These are phyloP conservation scores for Syzygium jambos DNA, from an alignment of 345 rosid genomes.

Conservation along the genomic window DNA sequence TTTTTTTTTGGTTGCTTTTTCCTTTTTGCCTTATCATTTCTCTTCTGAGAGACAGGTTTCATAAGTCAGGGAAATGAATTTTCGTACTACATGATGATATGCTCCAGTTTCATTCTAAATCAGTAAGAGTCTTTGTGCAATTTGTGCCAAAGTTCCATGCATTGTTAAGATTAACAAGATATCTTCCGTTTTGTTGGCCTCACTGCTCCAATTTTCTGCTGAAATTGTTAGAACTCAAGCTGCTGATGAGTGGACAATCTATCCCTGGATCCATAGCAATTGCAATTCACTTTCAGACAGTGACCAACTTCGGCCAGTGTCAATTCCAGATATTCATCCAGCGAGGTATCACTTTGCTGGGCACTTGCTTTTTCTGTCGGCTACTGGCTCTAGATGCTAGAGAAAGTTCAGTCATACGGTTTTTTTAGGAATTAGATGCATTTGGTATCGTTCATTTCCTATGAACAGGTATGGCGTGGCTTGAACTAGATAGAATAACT, in stretches of 20 bases:
- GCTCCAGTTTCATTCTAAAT: slow-evolving; percentile 95
- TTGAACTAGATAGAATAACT: not conserved
- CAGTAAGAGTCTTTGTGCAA: slow-evolving; percentile 39
- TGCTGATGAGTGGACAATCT: slow-evolving; percentile 79
- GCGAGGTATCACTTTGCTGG: slow-evolving; percentile 48
- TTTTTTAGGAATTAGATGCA: not conserved
- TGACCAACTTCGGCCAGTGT: slow-evolving; percentile 83
- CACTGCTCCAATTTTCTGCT: not conserved
- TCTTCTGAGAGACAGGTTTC: slow-evolving; percentile 58
- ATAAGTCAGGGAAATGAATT: slow-evolving; percentile 97
- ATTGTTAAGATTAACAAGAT: not conserved
- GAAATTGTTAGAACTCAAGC: slow-evolving; percentile 28
- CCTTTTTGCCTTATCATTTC: not conserved
- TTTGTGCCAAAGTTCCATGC: not conserved
- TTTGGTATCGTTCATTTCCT: not conserved
- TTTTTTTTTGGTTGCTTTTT: not conserved
- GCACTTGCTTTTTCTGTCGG: not conserved
- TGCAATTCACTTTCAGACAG: slow-evolving; percentile 83
- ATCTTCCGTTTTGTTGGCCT: not conserved
- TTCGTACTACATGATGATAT: slow-evolving; percentile 99
- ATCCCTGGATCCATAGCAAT: slow-evolving; percentile 97
- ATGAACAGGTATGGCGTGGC: not conserved
- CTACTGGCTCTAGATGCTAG: not conserved
- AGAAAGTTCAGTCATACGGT: not conserved
- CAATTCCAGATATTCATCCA: slow-evolving; percentile 90